Percentiles rank a stretch among this genome's conserved stretches.
phyloP scores from a whole-genome alignment of 1,284 basidiomycete species.

The Pseudozyma sp. region DNA sequence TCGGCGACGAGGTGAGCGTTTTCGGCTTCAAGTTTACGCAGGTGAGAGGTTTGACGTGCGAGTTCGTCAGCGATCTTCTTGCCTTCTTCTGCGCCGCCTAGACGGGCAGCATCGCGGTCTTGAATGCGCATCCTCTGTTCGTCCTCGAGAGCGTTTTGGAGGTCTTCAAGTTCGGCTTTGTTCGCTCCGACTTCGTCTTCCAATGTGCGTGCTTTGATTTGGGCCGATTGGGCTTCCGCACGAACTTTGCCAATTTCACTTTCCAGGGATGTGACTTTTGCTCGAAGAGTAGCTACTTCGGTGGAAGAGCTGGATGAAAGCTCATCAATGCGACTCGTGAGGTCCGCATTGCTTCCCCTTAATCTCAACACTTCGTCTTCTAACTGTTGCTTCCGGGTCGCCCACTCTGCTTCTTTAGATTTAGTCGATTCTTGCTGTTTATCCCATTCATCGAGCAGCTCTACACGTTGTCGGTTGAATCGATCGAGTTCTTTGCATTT shows the following conservation, averaged over 20 bases:
- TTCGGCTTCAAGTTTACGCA: conserved; percentile 48
- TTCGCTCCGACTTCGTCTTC: conserved; percentile 40
- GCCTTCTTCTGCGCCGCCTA: conserved; percentile 21
- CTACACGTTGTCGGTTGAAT: conserved; percentile 58
- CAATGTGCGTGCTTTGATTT: conserved; percentile 5
- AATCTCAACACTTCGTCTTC: conserved; percentile 49
- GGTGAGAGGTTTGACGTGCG: conserved; percentile 27
- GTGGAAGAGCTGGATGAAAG: conserved; percentile 14
- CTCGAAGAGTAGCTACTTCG: conserved; percentile 14
- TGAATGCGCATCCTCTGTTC: conserved; percentile 39
- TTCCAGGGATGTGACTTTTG: conserved; percentile 26
- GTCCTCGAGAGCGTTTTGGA: conserved; percentile 50
- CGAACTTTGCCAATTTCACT: conserved; percentile 27
- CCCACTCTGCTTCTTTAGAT: conserved; percentile 46
- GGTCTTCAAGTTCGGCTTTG: conserved; percentile 43
- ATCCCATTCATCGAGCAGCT: conserved; percentile 62
- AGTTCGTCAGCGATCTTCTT: conserved; percentile 46
- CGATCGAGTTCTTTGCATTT: conserved; percentile 60
- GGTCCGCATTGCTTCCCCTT: conserved; percentile 37
- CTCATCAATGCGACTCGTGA: conserved; percentile 32
- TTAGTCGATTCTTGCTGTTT: conserved; percentile 41
- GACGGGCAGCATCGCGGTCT: conserved; percentile 14
- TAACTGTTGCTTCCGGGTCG: conserved; percentile 14
- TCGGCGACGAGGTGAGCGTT: conserved; percentile 46
- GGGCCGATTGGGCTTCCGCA: conserved; percentile 35